Base-by-base conservation (phyloP, 495 filamentous ascomycete species). In the Saxophila tyrrhenica region DNA sequence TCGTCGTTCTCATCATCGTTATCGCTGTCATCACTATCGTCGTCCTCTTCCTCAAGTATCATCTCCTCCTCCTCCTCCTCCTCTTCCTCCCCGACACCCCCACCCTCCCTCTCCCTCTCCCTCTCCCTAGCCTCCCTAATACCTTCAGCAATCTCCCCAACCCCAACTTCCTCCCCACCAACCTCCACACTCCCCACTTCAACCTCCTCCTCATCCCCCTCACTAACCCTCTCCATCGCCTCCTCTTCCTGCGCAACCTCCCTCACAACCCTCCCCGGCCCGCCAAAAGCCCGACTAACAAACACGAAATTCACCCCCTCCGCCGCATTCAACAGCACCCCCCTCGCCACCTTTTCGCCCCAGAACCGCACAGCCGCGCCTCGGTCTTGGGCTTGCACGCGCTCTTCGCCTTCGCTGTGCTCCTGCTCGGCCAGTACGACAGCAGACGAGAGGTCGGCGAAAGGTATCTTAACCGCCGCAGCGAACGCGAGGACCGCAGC, bases 261-360 rank as follows among this genome's bases (percentile, higher is more conserved):
- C 7, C 47, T 47, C 58, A 65, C 61, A 0, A 61, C 57, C 13
- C 69, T 69, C 3, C 74, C 74, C 8, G 77, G 62, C 2, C 80
- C 82, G 22, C 81, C 78, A 59, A 86, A 87, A 1, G 82, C 81
- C 15, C 70, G 70, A 60, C 85, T 80, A 47, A 80, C 75, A 57
- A 75, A 79, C 10, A 65, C 66, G 66, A 76, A 84, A 38, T 78
- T 74, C 44, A 86, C 67, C 5, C 71, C 73, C 48, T 75, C 73
- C 0, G 73, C 77, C n/a, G 76, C 76, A 50, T 76, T 77, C 75
- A 83, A 74, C 47, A 88, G 60, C 1, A 87, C 54, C 0, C 80
- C 77, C 42, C 84, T 70, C 3, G 73, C 81, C 7, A 86, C 79
- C 41, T 76, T 77, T 22, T 81, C 62, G 16, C 72, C 73, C 84